Conservation (phyloP, 345 rosid genomes). For the Psidium friedrichsthalianum region DNA sequence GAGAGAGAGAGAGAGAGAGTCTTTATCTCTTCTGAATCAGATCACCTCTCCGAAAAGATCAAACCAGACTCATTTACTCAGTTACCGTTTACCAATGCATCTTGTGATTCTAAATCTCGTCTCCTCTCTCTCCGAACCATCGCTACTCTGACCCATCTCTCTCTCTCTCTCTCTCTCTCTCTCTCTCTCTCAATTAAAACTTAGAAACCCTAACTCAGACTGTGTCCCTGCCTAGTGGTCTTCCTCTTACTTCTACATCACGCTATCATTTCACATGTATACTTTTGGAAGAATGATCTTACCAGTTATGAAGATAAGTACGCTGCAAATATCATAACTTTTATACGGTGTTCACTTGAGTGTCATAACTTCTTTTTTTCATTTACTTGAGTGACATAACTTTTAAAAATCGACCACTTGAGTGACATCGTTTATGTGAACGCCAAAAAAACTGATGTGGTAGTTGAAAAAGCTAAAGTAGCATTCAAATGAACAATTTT, state of each 20-base stretch:
- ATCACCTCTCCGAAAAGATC: background rate
- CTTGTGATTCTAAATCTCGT: background rate
- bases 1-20: background rate
- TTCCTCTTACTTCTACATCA: background rate
- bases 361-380: too few relatives aligned
- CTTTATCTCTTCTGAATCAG: background rate
- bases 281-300: background rate
- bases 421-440: too few relatives aligned
- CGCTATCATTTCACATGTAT: background rate
- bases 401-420: too few relatives aligned
- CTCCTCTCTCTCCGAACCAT: background rate
- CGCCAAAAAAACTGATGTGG: too few relatives aligned
- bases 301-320: background rate
- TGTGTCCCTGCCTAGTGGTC: background rate
- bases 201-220: background rate
- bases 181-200: background rate
- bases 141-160: background rate
- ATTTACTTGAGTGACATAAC: too few relatives aligned
- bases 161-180: background rate
- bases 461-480: too few relatives aligned
- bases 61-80: background rate
- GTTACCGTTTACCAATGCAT: background rate
- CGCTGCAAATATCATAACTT: too few relatives aligned
- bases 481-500: too few relatives aligned
- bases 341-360: too few relatives aligned